Evolutionary conservation across 164 flowering plant genomes (phyloP).

Genomic region (Sedum album): DNA sequence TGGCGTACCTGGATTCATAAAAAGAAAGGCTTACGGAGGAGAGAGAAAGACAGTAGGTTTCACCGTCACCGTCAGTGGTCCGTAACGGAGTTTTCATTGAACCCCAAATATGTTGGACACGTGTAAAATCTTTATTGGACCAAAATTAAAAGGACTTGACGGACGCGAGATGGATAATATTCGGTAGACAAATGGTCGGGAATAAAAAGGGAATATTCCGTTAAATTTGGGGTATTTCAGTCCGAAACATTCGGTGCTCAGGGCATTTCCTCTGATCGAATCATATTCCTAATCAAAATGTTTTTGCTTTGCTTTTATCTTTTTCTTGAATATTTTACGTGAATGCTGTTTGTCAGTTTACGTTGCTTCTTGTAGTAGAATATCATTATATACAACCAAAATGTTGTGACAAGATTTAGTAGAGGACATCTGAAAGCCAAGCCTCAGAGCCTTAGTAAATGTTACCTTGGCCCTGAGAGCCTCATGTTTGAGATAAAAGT

Average conservation of each 20-base stretch:
- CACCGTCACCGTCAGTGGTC: neutral
- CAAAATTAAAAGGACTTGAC: neutral
- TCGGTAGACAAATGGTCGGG: neutral
- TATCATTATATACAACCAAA: neutral
- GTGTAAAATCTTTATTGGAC: neutral
- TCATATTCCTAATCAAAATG: too few species aligned
- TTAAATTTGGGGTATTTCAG: neutral
- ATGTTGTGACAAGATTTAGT: neutral
- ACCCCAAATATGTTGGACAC: neutral
- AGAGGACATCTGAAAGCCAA: neutral
- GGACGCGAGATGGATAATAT: neutral
- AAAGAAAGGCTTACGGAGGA: neutral
- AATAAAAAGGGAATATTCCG: neutral
- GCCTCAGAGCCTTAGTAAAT: neutral
- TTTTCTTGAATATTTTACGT: too few species aligned
- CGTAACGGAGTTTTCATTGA: neutral
- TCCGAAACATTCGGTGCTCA: too few species aligned
- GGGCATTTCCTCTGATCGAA: too few species aligned
- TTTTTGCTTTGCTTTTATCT: too few species aligned
- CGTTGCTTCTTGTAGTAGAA: neutral
- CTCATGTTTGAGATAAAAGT: slow-evolving; percentile 44
- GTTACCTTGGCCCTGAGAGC: slow-evolving; percentile 65
- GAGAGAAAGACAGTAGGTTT: neutral
- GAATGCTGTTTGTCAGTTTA: too few species aligned
- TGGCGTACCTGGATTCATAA: neutral